These are phyloP conservation scores for Collybiopsis luxurians DNA, from an alignment of 768 basidiomycete genomes.

Conservation along the genomic window DNA sequence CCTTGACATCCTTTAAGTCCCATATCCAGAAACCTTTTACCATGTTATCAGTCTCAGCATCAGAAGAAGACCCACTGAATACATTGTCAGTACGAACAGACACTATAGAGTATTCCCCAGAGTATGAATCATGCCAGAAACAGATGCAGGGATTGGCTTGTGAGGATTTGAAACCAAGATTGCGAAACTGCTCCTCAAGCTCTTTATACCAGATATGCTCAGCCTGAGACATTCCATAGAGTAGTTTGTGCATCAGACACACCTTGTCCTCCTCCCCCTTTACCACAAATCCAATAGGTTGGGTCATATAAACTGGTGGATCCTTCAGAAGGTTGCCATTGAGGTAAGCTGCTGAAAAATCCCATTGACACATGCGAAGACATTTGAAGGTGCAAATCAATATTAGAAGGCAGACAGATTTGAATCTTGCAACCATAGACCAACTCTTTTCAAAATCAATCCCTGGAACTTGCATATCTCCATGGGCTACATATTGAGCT, in stretches of 20 bases:
- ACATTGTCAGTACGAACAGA: background rate
- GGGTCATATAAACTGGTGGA: slow-evolving; percentile 15
- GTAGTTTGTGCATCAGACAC: background rate
- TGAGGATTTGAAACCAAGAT: slow-evolving; percentile 2
- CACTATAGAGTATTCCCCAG: background rate
- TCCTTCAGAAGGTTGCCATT: slow-evolving; percentile 14
- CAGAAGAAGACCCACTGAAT: background rate
- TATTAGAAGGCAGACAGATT: slow-evolving; percentile 11
- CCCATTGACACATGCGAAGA: slow-evolving; percentile 8
- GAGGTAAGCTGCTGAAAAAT: slow-evolving; percentile 16
- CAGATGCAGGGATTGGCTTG: slow-evolving; percentile 4
- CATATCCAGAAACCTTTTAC: background rate
- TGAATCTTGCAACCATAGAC: slow-evolving; percentile 9
- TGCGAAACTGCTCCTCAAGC: background rate
- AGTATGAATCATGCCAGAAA: background rate
- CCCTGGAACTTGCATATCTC: slow-evolving; percentile 27
- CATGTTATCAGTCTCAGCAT: background rate
- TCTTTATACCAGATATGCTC: slow-evolving; percentile 8
- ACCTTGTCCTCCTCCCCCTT: slow-evolving; percentile 6
- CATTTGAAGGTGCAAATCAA: slow-evolving; percentile 4
- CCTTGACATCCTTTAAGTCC: background rate
- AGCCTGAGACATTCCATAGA: slow-evolving; percentile 1
- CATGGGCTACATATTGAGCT: slow-evolving; percentile 19
- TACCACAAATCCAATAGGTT: slow-evolving; percentile 15
- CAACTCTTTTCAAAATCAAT: slow-evolving; percentile 18